Conservation (phyloP, 805 yeast genomes). For the Phaffomyces opuntiae region DNA sequence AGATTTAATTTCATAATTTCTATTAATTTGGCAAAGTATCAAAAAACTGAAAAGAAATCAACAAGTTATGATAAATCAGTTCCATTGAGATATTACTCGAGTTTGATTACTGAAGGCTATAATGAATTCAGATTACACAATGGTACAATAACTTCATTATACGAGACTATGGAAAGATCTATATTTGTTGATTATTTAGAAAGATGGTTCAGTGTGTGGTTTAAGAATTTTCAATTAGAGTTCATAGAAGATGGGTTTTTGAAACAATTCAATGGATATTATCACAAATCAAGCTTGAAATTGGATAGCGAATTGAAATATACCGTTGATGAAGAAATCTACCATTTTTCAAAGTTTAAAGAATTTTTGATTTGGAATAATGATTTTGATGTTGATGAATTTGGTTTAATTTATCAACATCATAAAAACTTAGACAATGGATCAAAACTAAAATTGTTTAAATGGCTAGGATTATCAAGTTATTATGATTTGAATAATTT, state of each 20-base stretch:
- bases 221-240: slow-evolving; percentile 21
- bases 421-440: slow-evolving; percentile 1
- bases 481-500: slow-evolving; percentile 11
- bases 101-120: slow-evolving; percentile 22
- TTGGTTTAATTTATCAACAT: slow-evolving; percentile 20
- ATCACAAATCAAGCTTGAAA: slow-evolving; percentile 23
- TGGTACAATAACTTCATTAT: slow-evolving; percentile 15
- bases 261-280: slow-evolving; percentile 19
- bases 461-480: slow-evolving; percentile 15
- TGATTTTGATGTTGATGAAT: slow-evolving; percentile 4
- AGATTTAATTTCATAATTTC: slow-evolving; percentile 22
- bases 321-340: slow-evolving; percentile 8
- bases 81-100: slow-evolving; percentile 22
- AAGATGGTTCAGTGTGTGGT: slow-evolving; percentile 34
- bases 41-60: slow-evolving; percentile 7
- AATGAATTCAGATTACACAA: slow-evolving; percentile 21
- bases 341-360: slow-evolving; percentile 7
- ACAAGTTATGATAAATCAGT: slow-evolving; percentile 10
- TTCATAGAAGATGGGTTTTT: slow-evolving; percentile 29
- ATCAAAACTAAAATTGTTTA: slow-evolving; percentile 11
- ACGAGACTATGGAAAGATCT: slow-evolving; percentile 12
- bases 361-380: slow-evolving; percentile 16
- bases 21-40: slow-evolving; percentile 13
- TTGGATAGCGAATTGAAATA: slow-evolving; percentile 10
- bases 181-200: slow-evolving; percentile 14